These are phyloP conservation scores for Cicer cuneatum DNA, from an alignment of 306 rosid species.

Conservation along the genomic window DNA sequence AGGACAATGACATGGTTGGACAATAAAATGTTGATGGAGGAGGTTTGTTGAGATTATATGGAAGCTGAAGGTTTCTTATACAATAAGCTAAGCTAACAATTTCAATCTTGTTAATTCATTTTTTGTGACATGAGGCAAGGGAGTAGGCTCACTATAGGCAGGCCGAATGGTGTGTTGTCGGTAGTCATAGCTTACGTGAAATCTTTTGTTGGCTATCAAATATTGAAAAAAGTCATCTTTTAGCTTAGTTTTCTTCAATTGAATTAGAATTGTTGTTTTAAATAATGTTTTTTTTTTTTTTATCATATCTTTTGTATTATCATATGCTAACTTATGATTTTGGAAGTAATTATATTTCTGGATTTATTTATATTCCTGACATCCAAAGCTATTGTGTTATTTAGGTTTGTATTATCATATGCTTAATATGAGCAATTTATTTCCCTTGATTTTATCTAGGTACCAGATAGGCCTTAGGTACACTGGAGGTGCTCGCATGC, in stretches of 20 bases:
- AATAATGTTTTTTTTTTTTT: constrained; percentile 3
- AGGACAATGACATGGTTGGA: constrained; percentile 19
- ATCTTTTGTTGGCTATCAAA: constrained; percentile 15
- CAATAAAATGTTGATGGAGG: constrained; percentile 7
- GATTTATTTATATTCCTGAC: constrained; percentile 19
- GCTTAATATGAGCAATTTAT: constrained; percentile 31
- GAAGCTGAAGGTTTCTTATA: too few relatives aligned
- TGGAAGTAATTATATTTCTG: constrained; percentile 11
- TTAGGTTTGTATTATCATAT: background rate
- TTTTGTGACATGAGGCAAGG: background rate
- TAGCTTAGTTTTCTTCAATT: constrained; percentile 30
- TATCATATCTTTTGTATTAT: constrained; percentile 11
- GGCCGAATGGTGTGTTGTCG: background rate
- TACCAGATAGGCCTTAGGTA: constrained; percentile 98
- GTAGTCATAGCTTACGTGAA: constrained; percentile 5
- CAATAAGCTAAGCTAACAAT: too few relatives aligned
- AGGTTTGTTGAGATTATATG: too few relatives aligned
- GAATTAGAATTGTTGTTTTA: constrained; percentile 22
- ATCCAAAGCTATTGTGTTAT: constrained; percentile 24
- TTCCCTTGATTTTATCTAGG: constrained; percentile 56
- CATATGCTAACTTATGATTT: background rate
- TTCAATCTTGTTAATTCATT: too few relatives aligned
- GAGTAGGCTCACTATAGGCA: background rate
- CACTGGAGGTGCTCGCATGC: constrained; percentile 96
- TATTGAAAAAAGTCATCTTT: constrained; percentile 19